phyloP scores from a whole-genome alignment of 176 grass and related monocot genomes.

The Oryza nivara region DNA sequence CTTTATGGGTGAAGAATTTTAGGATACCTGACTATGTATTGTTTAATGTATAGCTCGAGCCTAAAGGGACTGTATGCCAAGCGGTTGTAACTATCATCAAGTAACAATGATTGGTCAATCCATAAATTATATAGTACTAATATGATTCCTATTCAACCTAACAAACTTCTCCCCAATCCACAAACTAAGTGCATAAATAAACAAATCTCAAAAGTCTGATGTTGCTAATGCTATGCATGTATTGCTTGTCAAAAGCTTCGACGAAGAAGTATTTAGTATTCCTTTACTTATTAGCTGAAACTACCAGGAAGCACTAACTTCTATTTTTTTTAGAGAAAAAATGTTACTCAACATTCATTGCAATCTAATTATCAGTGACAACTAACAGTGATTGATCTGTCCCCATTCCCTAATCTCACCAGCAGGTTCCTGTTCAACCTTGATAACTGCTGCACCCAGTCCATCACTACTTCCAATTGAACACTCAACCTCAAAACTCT shows the following conservation, averaged over 20 bases:
- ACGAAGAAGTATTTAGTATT: background rate
- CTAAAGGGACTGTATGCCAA: background rate
- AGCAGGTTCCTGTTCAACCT: slow-evolving; percentile 15
- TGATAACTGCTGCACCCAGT: background rate
- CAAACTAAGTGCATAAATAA: background rate
- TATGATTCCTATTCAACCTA: background rate
- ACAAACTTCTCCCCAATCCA: background rate
- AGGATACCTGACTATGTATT: background rate
- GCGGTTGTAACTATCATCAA: slow-evolving; percentile 26
- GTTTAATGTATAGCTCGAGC: background rate
- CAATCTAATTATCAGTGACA: background rate
- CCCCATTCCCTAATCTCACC: background rate
- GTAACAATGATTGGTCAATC: slow-evolving; percentile 12
- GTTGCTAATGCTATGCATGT: background rate
- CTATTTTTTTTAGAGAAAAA: background rate
- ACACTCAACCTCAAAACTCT: slow-evolving; percentile 2
- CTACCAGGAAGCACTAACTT: background rate
- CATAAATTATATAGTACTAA: slow-evolving; percentile 5
- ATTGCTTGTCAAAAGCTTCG: background rate
- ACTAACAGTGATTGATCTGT: slow-evolving; percentile 20
- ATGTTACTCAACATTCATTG: background rate
- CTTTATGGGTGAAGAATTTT: background rate
- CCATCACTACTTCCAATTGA: slow-evolving; percentile 16
- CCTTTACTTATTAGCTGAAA: background rate
- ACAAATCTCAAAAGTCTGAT: background rate